Evolutionary conservation across 2,329 filamentous ascomycete genomes (phyloP).

Genomic region (Raffaelea arxii): DNA sequence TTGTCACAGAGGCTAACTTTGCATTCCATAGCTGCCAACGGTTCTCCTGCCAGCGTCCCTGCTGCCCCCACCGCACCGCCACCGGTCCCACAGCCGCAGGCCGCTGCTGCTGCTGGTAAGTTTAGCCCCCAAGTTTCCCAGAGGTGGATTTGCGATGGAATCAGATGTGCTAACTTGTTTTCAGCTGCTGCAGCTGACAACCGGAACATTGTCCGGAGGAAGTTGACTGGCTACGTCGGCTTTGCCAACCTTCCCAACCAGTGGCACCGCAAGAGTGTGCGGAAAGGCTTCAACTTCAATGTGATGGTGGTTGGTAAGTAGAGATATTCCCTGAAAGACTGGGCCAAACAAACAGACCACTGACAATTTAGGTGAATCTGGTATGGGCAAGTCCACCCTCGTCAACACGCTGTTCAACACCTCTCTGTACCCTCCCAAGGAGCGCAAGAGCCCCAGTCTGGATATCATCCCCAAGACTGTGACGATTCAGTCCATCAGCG

Average conservation of each 20-base stretch:
- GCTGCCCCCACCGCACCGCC: slow-evolving; percentile 20
- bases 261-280: slow-evolving; percentile 99
- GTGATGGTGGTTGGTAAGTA: slow-evolving; percentile 99
- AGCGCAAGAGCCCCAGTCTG: slow-evolving; percentile 93
- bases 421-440: slow-evolving; percentile 94
- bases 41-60: slow-evolving; percentile 18
- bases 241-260: slow-evolving; percentile 99
- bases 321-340: too few relatives aligned
- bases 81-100: slow-evolving; percentile 24
- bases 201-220: slow-evolving; percentile 95
- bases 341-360: neutral
- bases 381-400: slow-evolving; percentile 95
- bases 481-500: slow-evolving; percentile 87
- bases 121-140: too few relatives aligned
- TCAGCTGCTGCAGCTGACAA: slow-evolving; percentile 50
- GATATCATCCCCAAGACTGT: slow-evolving; percentile 99
- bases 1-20: neutral
- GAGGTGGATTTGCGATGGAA: too few relatives aligned
- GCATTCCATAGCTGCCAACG: slow-evolving; percentile 28
- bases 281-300: slow-evolving; percentile 99
- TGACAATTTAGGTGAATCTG: slow-evolving; percentile 72
- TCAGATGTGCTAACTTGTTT: too few relatives aligned
- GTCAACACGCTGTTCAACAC: slow-evolving; percentile 99
- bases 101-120: slow-evolving; percentile 27
- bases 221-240: slow-evolving; percentile 95